phyloP scores from a whole-genome alignment of 164 flowering plant species.

The Tinospora cordifolia region DNA sequence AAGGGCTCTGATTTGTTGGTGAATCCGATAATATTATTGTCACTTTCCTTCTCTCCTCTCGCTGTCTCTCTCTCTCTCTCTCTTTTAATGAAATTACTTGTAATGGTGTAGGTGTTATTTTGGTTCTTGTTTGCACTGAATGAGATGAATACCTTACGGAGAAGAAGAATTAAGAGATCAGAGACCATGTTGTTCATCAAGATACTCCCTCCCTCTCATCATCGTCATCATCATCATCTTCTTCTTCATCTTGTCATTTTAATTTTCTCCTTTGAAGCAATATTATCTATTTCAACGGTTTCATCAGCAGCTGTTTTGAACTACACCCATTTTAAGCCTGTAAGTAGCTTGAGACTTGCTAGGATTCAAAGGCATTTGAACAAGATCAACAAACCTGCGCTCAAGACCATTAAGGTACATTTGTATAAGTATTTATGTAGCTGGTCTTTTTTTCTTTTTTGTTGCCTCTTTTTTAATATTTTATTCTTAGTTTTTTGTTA shows the following conservation, averaged over 20 bases:
- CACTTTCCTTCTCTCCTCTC: too few species aligned
- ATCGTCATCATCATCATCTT: too few species aligned
- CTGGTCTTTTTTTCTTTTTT: too few species aligned
- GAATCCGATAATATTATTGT: too few species aligned
- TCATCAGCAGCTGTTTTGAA: slow-evolving; percentile 23
- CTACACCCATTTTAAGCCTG: slow-evolving; percentile 41
- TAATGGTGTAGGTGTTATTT: slow-evolving; percentile 20
- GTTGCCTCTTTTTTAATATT: too few species aligned
- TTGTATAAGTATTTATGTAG: too few species aligned
- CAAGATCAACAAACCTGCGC: slow-evolving; percentile 58
- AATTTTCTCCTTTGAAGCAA: too few species aligned
- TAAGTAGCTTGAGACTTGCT: slow-evolving; percentile 49
- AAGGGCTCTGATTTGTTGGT: slow-evolving; percentile 20
- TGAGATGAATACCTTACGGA: slow-evolving; percentile 22
- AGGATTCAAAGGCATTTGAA: slow-evolving; percentile 57
- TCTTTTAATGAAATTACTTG: slow-evolving; percentile 7
- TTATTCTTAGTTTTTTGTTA: too few species aligned
- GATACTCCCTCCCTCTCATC: background rate
- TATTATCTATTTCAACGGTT: background rate
- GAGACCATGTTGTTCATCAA: slow-evolving; percentile 3
- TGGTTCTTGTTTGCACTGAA: slow-evolving; percentile 33
- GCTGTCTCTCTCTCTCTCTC: background rate
- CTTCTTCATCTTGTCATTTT: too few species aligned
- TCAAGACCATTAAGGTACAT: slow-evolving; percentile 16
- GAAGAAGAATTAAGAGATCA: slow-evolving; percentile 20